Evolutionary conservation across 306 rosid genomes (phyloP).

Genomic region (Luffa aegyptiaca): DNA sequence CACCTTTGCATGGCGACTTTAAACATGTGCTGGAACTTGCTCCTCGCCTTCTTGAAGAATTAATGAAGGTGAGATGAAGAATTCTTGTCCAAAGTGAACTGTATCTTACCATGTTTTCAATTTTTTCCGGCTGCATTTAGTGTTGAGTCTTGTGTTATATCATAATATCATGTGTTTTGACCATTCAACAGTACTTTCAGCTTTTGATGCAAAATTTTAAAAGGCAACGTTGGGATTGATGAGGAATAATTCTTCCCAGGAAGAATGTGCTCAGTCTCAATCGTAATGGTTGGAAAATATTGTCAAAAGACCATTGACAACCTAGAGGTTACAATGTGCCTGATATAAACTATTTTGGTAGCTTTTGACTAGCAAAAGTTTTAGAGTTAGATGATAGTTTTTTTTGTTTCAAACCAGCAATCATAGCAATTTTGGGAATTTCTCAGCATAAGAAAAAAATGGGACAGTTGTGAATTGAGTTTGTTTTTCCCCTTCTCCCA

Average conservation of each 20-base stretch:
- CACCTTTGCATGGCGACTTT: conserved; percentile 72
- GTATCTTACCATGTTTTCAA: background rate
- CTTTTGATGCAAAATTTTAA: background rate
- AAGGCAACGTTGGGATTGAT: background rate
- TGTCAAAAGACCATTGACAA: background rate
- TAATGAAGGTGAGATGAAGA: conserved; percentile 64
- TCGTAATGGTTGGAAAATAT: background rate
- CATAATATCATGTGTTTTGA: background rate
- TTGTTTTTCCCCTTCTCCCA: background rate
- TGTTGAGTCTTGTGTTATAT: background rate
- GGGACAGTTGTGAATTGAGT: background rate
- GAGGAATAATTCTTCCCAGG: background rate
- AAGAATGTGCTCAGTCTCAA: background rate
- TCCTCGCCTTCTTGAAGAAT: conserved; percentile 96
- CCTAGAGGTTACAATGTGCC: background rate
- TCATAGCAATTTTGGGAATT: background rate
- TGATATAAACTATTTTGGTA: background rate
- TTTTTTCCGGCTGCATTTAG: background rate
- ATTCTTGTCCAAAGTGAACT: background rate
- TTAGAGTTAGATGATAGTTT: background rate
- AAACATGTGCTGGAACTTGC: conserved; percentile 79
- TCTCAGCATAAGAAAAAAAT: background rate
- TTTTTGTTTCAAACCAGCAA: background rate
- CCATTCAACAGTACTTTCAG: background rate
- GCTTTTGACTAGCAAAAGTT: background rate